A percentile compares a stretch with the other conserved stretches of the same genome.
These are phyloP conservation scores for Boletus pseudopeckii DNA, from an alignment of 768 basidiomycete genomes.

Conservation along the genomic window DNA sequence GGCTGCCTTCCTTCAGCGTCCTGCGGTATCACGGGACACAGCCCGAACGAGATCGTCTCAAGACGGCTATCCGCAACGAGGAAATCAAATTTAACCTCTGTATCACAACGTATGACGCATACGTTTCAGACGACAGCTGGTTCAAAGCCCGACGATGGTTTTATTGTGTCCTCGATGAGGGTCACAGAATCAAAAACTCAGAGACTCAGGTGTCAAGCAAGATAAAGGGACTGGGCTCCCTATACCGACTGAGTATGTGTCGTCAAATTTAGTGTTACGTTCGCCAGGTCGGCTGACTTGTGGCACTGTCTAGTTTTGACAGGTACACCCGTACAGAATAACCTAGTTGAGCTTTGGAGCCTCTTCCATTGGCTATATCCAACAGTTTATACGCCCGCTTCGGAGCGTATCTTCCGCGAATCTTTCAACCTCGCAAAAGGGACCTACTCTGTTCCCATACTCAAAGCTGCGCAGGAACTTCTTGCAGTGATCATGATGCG, in stretches of 20 bases:
- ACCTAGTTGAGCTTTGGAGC: constrained; percentile 55
- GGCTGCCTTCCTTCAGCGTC: constrained; percentile 49
- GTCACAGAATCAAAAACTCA: constrained; percentile 71
- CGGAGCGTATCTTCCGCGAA: constrained; percentile 47
- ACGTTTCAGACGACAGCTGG: constrained; percentile 54
- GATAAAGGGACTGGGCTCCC: constrained; percentile 51
- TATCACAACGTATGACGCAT: constrained; percentile 68
- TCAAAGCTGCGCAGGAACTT: constrained; percentile 47
- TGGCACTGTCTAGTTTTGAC: constrained; percentile 48
- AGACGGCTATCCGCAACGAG: constrained; percentile 37
- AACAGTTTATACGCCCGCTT: constrained; percentile 44
- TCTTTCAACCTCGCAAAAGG: constrained; percentile 56
- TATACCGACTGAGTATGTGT: constrained; percentile 52
- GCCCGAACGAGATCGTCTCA: constrained; percentile 54
- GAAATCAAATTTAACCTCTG: constrained; percentile 44
- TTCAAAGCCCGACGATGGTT: constrained; percentile 58
- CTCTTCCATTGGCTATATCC: constrained; percentile 58
- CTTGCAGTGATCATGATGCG: constrained; percentile 55
- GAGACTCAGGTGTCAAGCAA: constrained; percentile 52
- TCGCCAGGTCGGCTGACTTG: neutral
- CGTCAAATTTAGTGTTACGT: neutral
- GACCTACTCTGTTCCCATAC: constrained; percentile 46
- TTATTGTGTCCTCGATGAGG: constrained; percentile 62
- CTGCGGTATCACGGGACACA: constrained; percentile 62
- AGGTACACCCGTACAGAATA: constrained; percentile 73